Conservation (phyloP, 83 land plant species). For the Thuja plicata region DNA sequence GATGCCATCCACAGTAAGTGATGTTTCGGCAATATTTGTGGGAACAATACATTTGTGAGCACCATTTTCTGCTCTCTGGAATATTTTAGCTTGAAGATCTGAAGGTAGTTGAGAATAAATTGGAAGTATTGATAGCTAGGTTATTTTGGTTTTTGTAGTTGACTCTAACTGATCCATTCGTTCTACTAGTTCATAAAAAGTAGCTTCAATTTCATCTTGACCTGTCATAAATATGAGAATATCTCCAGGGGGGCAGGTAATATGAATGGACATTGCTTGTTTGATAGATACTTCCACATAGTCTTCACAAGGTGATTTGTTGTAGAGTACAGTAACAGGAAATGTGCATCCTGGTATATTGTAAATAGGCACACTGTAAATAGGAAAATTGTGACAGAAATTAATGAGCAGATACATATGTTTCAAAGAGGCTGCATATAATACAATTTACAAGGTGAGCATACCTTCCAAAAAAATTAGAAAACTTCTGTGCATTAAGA, state of each 20-base stretch:
- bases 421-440: neutral
- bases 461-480: conserved; percentile 95
- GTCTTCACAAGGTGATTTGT: conserved; percentile 81
- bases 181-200: conserved; percentile 64
- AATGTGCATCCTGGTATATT: conserved; percentile 74
- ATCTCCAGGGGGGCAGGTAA: conserved; percentile 71
- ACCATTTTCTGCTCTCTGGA: conserved; percentile 93
- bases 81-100: conserved; percentile 87
- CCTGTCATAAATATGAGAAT: conserved; percentile 83
- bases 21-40: conserved; percentile 95
- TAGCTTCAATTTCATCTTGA: conserved; percentile 75
- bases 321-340: conserved; percentile 62
- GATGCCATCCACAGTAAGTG: conserved; percentile 94
- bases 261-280: conserved; percentile 80
- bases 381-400: conserved; percentile 12
- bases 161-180: conserved; percentile 77
- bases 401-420: conserved; percentile 6
- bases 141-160: conserved; percentile 55
- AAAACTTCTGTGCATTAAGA: conserved; percentile 96
- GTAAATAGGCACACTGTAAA: conserved; percentile 75
- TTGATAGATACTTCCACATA: conserved; percentile 79
- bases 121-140: conserved; percentile 80
- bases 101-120: conserved; percentile 98
- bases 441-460: conserved; percentile 5
- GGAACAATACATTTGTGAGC: conserved; percentile 92